phyloP scores from a whole-genome alignment of 495 filamentous ascomycete genomes.

The Daldinia childiae region DNA sequence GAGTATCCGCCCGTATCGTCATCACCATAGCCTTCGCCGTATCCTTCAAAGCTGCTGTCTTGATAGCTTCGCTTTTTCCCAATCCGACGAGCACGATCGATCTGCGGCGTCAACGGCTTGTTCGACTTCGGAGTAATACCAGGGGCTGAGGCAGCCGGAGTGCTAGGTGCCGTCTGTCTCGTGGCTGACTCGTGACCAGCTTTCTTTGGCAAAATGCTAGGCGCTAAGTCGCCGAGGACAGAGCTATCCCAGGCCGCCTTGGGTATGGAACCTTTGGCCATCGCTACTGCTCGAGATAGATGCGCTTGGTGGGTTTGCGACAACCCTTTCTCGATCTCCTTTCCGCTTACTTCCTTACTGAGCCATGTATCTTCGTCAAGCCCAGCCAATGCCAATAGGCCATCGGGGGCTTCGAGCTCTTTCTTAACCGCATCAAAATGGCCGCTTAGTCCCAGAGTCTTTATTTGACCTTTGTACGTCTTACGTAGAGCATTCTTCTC shows the following conservation, averaged over 20 bases:
- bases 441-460: conserved; percentile 62
- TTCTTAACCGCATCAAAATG: conserved; percentile 63
- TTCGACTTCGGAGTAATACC: conserved; percentile 45
- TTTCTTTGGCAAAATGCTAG: conserved; percentile 45
- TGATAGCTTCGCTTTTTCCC: conserved; percentile 63
- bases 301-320: conserved; percentile 43
- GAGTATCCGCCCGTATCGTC: conserved; percentile 64
- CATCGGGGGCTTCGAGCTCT: conserved; percentile 49
- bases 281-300: conserved; percentile 57
- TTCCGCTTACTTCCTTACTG: conserved; percentile 57
- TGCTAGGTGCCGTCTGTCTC: conserved; percentile 52
- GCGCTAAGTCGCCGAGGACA: conserved; percentile 61
- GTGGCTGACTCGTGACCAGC: conserved; percentile 50
- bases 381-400: conserved; percentile 57
- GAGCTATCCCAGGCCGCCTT: conserved; percentile 60
- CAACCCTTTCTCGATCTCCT: conserved; percentile 66
- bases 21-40: conserved; percentile 63
- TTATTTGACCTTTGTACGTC: conserved; percentile 68
- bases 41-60: conserved; percentile 66
- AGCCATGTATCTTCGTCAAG: conserved; percentile 67
- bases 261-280: conserved; percentile 59
- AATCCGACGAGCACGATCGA: conserved; percentile 44
- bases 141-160: conserved; percentile 39
- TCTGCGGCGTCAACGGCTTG: conserved; percentile 50
- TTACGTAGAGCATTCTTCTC: conserved; percentile 66